Percentiles rank a stretch among this genome's conserved stretches.
Evolutionary conservation across 257 asterid species (phyloP).

Genomic region (Misopates orontium): DNA sequence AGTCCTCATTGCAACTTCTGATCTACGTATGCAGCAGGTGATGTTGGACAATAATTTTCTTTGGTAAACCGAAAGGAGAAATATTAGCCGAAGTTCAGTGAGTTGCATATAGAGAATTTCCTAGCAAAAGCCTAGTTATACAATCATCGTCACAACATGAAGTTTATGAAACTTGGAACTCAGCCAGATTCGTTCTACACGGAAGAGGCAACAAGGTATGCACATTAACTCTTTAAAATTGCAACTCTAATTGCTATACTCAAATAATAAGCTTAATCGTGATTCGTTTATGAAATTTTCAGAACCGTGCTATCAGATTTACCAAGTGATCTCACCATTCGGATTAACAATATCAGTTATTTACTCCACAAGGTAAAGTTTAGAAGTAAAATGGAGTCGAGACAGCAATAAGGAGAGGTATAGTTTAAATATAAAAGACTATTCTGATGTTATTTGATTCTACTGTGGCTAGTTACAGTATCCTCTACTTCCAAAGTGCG

Average conservation of each 20-base stretch:
- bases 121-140: constrained; percentile 6
- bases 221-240: neutral
- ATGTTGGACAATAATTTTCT: neutral
- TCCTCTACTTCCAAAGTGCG: constrained; percentile 66
- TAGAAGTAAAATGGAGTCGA: neutral
- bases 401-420: neutral
- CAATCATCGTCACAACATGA: constrained; percentile 41
- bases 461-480: constrained; percentile 49
- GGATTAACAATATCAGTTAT: constrained; percentile 43
- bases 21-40: neutral
- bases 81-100: constrained; percentile 16
- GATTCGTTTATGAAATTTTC: constrained; percentile 16
- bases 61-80: neutral
- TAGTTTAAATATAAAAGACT: neutral
- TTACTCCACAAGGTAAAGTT: constrained; percentile 57
- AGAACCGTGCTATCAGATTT: constrained; percentile 53
- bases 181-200: constrained; percentile 80
- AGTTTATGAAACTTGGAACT: constrained; percentile 80
- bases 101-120: neutral
- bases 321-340: constrained; percentile 51
- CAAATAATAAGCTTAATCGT: neutral
- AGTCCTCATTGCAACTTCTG: no score
- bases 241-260: neutral
- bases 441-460: constrained; percentile 24
- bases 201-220: constrained; percentile 69